A percentile compares a stretch with the other conserved stretches of the same genome.
Conservation (phyloP, 306 rosid genomes). For the Acacia melanoxylon region DNA sequence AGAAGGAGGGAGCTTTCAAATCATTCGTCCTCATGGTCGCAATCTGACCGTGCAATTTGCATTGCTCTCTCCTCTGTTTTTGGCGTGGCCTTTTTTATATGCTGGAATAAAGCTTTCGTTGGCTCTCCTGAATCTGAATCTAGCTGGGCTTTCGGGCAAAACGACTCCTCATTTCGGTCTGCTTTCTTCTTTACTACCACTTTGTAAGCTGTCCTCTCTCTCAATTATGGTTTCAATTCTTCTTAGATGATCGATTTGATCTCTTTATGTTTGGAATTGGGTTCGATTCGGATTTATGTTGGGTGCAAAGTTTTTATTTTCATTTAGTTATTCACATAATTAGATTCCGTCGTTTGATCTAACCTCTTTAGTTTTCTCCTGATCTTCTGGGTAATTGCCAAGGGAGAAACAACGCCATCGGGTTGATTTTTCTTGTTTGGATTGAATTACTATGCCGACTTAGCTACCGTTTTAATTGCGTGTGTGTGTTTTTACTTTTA, state of each 20-base stretch:
- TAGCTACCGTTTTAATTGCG: not conserved
- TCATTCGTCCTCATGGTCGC: not conserved
- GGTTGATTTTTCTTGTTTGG: not conserved
- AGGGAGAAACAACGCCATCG: not conserved
- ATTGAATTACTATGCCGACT: not conserved
- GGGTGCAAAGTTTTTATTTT: not conserved
- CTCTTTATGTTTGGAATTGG: not conserved
- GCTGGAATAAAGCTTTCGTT: not conserved
- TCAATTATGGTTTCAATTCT: not conserved
- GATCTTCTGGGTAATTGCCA: conserved; percentile 12
- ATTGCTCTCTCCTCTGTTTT: not conserved
- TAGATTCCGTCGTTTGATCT: not conserved
- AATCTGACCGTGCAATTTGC: not conserved
- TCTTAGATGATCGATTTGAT: not conserved
- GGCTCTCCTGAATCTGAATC: conserved; percentile 31
- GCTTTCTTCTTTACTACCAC: not conserved
- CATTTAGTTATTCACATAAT: not conserved
- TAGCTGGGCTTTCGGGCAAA: not conserved
- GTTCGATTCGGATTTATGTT: conserved; percentile 7
- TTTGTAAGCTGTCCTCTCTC: conserved; percentile 20
- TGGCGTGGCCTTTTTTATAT: conserved; percentile 8
- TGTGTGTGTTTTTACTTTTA: not conserved
- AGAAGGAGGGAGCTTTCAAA: not conserved
- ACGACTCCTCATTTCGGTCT: not conserved
- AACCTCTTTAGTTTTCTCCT: not conserved